Conservation (phyloP, 2,329 filamentous ascomycete species). For the Aspergillus fumigatus region DNA sequence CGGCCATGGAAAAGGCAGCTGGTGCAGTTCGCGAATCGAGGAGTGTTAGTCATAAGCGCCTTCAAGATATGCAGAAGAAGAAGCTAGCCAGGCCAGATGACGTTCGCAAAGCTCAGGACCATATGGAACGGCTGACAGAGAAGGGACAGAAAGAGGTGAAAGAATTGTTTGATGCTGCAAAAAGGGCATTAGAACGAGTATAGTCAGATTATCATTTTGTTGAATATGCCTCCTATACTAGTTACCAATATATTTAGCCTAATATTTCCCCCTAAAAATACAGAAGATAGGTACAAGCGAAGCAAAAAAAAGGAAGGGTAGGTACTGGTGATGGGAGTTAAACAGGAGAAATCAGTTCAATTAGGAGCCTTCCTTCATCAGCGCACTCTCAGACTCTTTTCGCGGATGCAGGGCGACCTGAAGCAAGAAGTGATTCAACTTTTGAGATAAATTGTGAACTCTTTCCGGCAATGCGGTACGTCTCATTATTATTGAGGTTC, state of each 20-base stretch:
- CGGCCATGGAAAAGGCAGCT: conserved; percentile 41
- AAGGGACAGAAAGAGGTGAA: conserved; percentile 45
- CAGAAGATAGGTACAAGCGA: neutral
- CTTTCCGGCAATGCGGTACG: conserved; percentile 36
- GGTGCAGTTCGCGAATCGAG: conserved; percentile 40
- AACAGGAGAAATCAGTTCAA: conserved; percentile 6
- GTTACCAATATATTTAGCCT: too few species aligned
- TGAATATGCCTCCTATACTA: neutral
- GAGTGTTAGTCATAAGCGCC: conserved; percentile 41
- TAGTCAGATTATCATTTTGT: conserved; percentile 8
- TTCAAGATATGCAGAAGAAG: conserved; percentile 42
- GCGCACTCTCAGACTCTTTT: conserved; percentile 21
- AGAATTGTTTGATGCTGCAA: conserved; percentile 41
- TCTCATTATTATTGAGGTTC: conserved; percentile 39
- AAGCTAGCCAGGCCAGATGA: conserved; percentile 43
- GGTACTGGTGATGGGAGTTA: neutral
- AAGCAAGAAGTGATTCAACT: conserved; percentile 32
- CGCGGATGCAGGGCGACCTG: conserved; percentile 14
- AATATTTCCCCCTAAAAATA: neutral
- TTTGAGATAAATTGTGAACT: conserved; percentile 34
- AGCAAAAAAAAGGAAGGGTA: neutral
- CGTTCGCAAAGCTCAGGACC: conserved; percentile 42
- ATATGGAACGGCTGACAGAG: conserved; percentile 45
- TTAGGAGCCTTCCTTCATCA: conserved; percentile 6
- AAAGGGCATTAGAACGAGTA: conserved; percentile 34